Evolutionary conservation across 768 basidiomycete species (phyloP), one percentile per base, ranked within the genome.

Genomic region (Lepiota brunneoincarnata): DNA sequence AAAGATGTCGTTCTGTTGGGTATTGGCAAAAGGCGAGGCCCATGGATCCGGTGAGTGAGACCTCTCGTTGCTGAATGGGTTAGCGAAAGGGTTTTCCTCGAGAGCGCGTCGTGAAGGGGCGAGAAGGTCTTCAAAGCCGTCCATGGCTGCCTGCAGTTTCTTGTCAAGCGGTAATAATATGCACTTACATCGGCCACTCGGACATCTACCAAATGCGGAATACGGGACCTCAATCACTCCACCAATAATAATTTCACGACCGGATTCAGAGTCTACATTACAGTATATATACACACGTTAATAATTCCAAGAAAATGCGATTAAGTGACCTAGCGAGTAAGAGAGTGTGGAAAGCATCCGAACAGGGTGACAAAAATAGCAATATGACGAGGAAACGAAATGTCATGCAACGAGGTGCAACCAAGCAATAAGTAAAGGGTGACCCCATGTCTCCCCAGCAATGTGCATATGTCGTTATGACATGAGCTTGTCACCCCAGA

Each of bases 401-500:
- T 12, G 50, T 38, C 10, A 34, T 51, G 31, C 40, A 46, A 48
- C 31, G 31, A 31, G 31, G 36, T 41, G 41, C 12, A 10, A 24
- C 17, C 38, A 54, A 38, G 43, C 39, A 38, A 54, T 54, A 54
- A 47, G 18, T 34, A 21, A 50, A 21, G 26, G 36, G 41, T 14
- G 42, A 45, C 15, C 36, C 14, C 24, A 26, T 15, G 14, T 23
- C 14, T 28, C 38, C 37, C 21, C 21, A 56, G 36, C 38, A 45
- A 26, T 18, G 14, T 3, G 28, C 42, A 18, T 18, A 12, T 4
- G 34, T 40, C 4, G 54, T 75, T 67, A 91, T 41, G 83, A 87
- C 78, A 90, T 86, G 53, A 91, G 73, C 48, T 83, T 79, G 62
- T 88, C 87, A 47, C 89, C 89, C 87, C 88, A 91, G 12, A 91